Percentiles rank a stretch among this genome's conserved stretches.
phyloP scores from a whole-genome alignment of 768 basidiomycete species.

The Pulveroboletus sp. region DNA sequence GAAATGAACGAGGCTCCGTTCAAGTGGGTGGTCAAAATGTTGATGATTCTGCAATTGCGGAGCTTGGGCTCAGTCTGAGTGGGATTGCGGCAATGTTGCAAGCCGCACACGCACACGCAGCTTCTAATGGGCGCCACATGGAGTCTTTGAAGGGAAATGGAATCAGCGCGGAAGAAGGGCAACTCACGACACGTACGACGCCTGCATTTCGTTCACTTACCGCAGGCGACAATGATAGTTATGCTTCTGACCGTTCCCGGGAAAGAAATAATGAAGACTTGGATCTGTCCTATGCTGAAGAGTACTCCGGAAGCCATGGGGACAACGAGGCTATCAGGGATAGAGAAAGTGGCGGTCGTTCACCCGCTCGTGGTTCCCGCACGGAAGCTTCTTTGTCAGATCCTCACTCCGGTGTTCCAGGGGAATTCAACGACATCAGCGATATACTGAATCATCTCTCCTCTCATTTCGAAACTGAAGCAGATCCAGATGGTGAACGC shows the following conservation, averaged over 20 bases:
- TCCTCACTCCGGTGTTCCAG: slow-evolving; percentile 47
- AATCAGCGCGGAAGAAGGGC: slow-evolving; percentile 43
- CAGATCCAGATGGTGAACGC: slow-evolving; percentile 40
- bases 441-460: slow-evolving; percentile 76
- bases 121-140: slow-evolving; percentile 45
- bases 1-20: slow-evolving; percentile 9
- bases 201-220: slow-evolving; percentile 80
- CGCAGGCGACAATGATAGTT: slow-evolving; percentile 37
- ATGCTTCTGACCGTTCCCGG: slow-evolving; percentile 18
- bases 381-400: slow-evolving; percentile 34
- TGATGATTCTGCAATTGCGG: slow-evolving; percentile 22
- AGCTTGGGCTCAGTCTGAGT: slow-evolving; percentile 54
- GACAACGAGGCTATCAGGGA: slow-evolving; percentile 33
- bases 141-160: slow-evolving; percentile 46
- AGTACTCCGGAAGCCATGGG: slow-evolving; percentile 16
- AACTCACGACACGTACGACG: slow-evolving; percentile 57
- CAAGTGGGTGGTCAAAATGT: slow-evolving; percentile 13
- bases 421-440: slow-evolving; percentile 67
- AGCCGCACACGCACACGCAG: slow-evolving; percentile 64
- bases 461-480: slow-evolving; percentile 59
- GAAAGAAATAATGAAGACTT: slow-evolving; percentile 45
- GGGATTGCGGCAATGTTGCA: slow-evolving; percentile 77
- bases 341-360: slow-evolving; percentile 40
- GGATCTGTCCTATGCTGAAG: slow-evolving; percentile 52
- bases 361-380: slow-evolving; percentile 22